phyloP scores from a whole-genome alignment of 1,139 yeast species.

The Blastobotrys buckinghamii region DNA sequence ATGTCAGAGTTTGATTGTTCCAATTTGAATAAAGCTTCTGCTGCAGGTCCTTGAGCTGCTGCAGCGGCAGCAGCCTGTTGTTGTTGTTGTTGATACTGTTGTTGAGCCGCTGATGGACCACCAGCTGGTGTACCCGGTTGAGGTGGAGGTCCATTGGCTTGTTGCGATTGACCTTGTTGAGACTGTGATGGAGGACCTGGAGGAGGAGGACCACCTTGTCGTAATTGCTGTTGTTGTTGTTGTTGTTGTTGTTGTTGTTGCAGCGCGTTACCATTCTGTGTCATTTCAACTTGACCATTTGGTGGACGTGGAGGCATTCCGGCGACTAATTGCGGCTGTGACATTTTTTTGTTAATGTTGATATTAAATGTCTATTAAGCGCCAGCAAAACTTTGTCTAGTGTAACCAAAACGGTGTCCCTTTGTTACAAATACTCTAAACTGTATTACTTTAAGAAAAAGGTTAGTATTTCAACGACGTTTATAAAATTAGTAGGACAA shows the following conservation, averaged over 20 bases:
- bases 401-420: too few relatives aligned
- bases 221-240: slow-evolving; percentile 3
- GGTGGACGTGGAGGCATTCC: slow-evolving; percentile 12
- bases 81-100: slow-evolving; percentile 25
- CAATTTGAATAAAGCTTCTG: slow-evolving; percentile 27
- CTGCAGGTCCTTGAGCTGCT: slow-evolving; percentile 3
- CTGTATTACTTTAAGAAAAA: too few relatives aligned
- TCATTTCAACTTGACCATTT: slow-evolving; percentile 13
- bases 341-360: slow-evolving; percentile 8
- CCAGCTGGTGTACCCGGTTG: not conserved
- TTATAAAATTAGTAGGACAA: too few relatives aligned
- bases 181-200: too few relatives aligned
- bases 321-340: slow-evolving; percentile 14
- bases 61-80: slow-evolving; percentile 2
- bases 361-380: too few relatives aligned
- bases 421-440: too few relatives aligned
- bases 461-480: too few relatives aligned
- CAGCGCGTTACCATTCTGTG: slow-evolving; percentile 3
- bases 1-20: slow-evolving; percentile 69
- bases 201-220: too few relatives aligned
- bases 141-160: not conserved
- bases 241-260: slow-evolving; percentile 7
- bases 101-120: not conserved
- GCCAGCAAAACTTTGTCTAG: too few relatives aligned
- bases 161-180: not conserved